Conservation (phyloP, 2,329 filamentous ascomycete species). For the Xylaria multiplex region DNA sequence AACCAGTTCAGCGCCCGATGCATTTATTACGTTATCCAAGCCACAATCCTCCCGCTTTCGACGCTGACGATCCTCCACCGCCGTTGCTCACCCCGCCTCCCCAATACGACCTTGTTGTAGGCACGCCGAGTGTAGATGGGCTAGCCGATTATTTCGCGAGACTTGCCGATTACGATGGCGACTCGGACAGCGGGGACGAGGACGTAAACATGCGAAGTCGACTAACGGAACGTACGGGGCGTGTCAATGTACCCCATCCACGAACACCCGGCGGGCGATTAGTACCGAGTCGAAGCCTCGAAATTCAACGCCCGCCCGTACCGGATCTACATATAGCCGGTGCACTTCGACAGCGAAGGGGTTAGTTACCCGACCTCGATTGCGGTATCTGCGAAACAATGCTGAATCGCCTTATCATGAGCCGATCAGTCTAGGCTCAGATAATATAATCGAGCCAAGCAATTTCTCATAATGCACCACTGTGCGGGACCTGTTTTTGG, state of each 20-base stretch:
- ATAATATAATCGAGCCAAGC: not conserved
- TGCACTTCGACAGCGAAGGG: conserved; percentile 42
- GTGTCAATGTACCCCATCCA: conserved; percentile 68
- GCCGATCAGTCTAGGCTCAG: conserved; percentile 1
- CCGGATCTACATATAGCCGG: conserved; percentile 46
- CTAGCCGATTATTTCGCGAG: conserved; percentile 89
- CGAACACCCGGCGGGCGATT: conserved; percentile 63
- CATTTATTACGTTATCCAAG: conserved; percentile 85
- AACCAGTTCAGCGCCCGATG: conserved; percentile 66
- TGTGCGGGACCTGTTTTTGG: too few relatives aligned
- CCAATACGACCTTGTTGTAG: conserved; percentile 82
- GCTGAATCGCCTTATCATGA: not conserved
- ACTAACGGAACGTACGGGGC: conserved; percentile 61
- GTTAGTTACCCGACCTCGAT: conserved; percentile 37
- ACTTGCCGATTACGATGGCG: conserved; percentile 74
- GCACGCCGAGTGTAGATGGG: conserved; percentile 71
- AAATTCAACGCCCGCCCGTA: conserved; percentile 59
- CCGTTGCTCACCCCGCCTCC: conserved; percentile 79
- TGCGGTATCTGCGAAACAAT: conserved; percentile 25
- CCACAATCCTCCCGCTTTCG: conserved; percentile 88
- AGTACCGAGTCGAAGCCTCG: conserved; percentile 66
- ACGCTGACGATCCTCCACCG: conserved; percentile 80
- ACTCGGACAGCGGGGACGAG: conserved; percentile 51
- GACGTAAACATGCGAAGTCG: conserved; percentile 49
- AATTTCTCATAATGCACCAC: not conserved